Conservation (phyloP, 2,329 filamentous ascomycete genomes). For the Fusarium lateritium region DNA sequence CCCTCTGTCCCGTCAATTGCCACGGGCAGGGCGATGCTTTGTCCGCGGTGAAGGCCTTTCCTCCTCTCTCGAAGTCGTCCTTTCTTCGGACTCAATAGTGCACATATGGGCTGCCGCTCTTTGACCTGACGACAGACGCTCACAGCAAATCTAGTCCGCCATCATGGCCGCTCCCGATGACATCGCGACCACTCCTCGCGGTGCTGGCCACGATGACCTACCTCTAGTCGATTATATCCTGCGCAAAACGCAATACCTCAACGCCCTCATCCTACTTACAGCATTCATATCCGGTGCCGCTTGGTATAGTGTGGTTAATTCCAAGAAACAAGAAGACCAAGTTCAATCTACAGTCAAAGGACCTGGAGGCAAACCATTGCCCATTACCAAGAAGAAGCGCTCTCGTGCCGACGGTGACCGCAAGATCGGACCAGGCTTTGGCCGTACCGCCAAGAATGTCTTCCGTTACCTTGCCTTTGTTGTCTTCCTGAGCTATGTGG, state of each 20-base stretch:
- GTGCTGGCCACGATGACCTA: slow-evolving; percentile 44
- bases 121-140: slow-evolving; percentile 44
- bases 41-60: slow-evolving; percentile 54
- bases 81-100: slow-evolving; percentile 36
- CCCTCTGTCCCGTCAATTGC: slow-evolving; percentile 52
- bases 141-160: slow-evolving; percentile 51
- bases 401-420: slow-evolving; percentile 62
- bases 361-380: slow-evolving; percentile 91
- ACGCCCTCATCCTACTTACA: slow-evolving; percentile 66
- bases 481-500: slow-evolving; percentile 82
- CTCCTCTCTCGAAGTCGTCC: slow-evolving; percentile 37
- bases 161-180: slow-evolving; percentile 55
- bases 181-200: slow-evolving; percentile 48
- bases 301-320: slow-evolving; percentile 67
- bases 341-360: slow-evolving; percentile 71
- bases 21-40: slow-evolving; percentile 57
- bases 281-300: slow-evolving; percentile 66
- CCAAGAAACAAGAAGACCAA: slow-evolving; percentile 64
- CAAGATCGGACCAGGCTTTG: slow-evolving; percentile 68
- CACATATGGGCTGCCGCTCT: slow-evolving; percentile 45
- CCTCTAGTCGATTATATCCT: slow-evolving; percentile 60
- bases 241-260: slow-evolving; percentile 64
- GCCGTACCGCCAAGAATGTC: slow-evolving; percentile 75
- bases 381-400: slow-evolving; percentile 72
- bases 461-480: slow-evolving; percentile 82